These are phyloP conservation scores for Mortierella sp. DNA, from an alignment of 371 early-diverging fungal species.

Conservation along the genomic window DNA sequence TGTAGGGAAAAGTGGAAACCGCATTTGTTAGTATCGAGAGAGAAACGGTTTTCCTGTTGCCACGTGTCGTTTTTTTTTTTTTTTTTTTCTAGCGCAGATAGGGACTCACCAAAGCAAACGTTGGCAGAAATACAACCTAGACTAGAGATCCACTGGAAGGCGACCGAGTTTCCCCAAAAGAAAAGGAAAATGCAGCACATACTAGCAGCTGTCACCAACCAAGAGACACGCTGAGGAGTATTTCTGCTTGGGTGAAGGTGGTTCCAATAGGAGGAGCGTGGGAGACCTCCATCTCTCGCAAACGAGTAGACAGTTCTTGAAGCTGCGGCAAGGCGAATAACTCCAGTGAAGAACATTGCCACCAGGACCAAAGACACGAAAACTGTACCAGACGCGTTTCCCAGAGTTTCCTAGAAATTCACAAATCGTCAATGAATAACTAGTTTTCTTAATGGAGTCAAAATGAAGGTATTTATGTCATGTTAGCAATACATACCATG, in stretches of 20 bases:
- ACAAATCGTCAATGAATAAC: neutral
- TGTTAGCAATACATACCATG: constrained; percentile 14
- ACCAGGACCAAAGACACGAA: constrained; percentile 25
- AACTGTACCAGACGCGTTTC: constrained; percentile 12
- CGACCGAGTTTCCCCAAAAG: constrained; percentile 45
- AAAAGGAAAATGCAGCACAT: constrained; percentile 47
- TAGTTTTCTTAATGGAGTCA: neutral
- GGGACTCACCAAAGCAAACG: constrained; percentile 28
- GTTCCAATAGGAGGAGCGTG: constrained; percentile 44
- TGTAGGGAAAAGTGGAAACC: neutral
- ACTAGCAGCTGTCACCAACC: constrained; percentile 38
- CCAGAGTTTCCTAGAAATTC: constrained; percentile 23
- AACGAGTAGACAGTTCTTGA: constrained; percentile 34
- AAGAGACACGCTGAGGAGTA: constrained; percentile 44
- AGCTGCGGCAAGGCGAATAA: constrained; percentile 28
- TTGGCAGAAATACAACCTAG: constrained; percentile 45
- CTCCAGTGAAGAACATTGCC: constrained; percentile 36
- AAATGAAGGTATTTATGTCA: neutral
- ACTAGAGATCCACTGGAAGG: constrained; percentile 48
- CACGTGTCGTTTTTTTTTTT: too few relatives aligned
- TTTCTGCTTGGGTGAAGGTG: constrained; percentile 41
- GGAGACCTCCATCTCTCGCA: constrained; percentile 46
- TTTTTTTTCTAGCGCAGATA: too few relatives aligned
- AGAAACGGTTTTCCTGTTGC: neutral
- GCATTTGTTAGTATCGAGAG: neutral